These are phyloP conservation scores for Rhynchosporium graminicola DNA, from an alignment of 2,329 filamentous ascomycete genomes.

Conservation along the genomic window DNA sequence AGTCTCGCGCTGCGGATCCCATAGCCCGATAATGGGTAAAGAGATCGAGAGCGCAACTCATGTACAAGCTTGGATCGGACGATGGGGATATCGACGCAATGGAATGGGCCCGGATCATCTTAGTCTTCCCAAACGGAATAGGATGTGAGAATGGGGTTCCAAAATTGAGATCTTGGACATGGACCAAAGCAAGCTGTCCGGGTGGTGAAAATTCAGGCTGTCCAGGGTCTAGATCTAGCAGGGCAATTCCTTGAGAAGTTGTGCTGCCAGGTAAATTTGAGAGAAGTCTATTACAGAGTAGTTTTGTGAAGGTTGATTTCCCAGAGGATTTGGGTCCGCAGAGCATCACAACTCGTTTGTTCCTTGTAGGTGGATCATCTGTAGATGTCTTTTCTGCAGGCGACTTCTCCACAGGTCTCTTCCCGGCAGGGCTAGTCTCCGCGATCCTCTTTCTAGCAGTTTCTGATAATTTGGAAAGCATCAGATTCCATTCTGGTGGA, in stretches of 20 bases:
- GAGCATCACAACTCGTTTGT: constrained; percentile 53
- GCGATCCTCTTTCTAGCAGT: constrained; percentile 24
- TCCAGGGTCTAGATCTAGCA: constrained; percentile 73
- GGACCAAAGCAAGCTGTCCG: constrained; percentile 68
- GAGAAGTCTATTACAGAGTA: constrained; percentile 67
- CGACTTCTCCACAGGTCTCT: too few species aligned
- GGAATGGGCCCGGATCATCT: constrained; percentile 62
- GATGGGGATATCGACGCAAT: constrained; percentile 66
- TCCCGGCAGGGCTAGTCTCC: too few species aligned
- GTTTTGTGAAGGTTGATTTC: constrained; percentile 72
- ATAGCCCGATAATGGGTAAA: constrained; percentile 56
- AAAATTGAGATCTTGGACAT: constrained; percentile 61
- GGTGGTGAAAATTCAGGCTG: constrained; percentile 74
- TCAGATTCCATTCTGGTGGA: constrained; percentile 61
- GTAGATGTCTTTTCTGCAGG: too few species aligned
- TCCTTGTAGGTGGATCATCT: constrained; percentile 26
- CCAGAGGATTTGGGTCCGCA: constrained; percentile 72
- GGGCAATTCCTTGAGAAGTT: constrained; percentile 45
- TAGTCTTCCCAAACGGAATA: constrained; percentile 40
- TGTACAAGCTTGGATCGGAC: constrained; percentile 66
- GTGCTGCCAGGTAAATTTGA: constrained; percentile 16
- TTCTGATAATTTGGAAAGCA: constrained; percentile 35
- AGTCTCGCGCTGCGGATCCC: constrained; percentile 43
- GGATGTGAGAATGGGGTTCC: constrained; percentile 68
- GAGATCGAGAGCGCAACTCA: constrained; percentile 64